These are phyloP conservation scores for Acacia concinna DNA, from an alignment of 331 rosid genomes.

Conservation along the genomic window DNA sequence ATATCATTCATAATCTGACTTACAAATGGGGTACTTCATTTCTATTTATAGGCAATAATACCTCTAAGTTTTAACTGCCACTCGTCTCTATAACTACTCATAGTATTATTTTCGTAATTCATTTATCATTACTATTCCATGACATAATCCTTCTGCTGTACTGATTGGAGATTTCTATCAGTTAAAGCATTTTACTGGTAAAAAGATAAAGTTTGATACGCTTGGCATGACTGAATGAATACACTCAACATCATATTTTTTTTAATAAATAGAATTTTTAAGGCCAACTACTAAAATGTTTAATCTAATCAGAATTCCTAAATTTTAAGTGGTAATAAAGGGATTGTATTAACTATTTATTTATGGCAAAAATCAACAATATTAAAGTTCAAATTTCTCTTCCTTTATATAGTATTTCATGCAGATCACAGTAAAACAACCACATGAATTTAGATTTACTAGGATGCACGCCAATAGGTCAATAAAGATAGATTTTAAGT, in stretches of 20 bases:
- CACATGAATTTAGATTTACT: conserved; percentile 18
- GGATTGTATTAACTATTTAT: background rate
- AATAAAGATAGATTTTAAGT: background rate
- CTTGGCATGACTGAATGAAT: background rate
- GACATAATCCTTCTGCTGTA: background rate
- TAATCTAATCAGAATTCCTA: background rate
- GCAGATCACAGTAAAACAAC: background rate
- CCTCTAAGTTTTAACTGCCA: too few relatives aligned
- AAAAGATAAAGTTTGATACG: background rate
- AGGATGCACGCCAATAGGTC: conserved; percentile 12
- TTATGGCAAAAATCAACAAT: background rate
- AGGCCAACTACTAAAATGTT: background rate
- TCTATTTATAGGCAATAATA: too few relatives aligned
- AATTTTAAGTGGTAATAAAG: background rate
- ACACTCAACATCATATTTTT: background rate
- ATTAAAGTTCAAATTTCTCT: background rate
- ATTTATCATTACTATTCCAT: background rate
- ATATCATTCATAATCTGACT: too few relatives aligned
- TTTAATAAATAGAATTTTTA: background rate
- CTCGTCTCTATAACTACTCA: too few relatives aligned
- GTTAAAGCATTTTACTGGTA: background rate
- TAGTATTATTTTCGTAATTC: too few relatives aligned
- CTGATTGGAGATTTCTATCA: background rate
- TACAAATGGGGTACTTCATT: too few relatives aligned
- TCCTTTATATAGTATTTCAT: background rate